These are phyloP conservation scores for Lanmaoa rubissima DNA, from an alignment of 768 basidiomycete genomes.

Conservation along the genomic window DNA sequence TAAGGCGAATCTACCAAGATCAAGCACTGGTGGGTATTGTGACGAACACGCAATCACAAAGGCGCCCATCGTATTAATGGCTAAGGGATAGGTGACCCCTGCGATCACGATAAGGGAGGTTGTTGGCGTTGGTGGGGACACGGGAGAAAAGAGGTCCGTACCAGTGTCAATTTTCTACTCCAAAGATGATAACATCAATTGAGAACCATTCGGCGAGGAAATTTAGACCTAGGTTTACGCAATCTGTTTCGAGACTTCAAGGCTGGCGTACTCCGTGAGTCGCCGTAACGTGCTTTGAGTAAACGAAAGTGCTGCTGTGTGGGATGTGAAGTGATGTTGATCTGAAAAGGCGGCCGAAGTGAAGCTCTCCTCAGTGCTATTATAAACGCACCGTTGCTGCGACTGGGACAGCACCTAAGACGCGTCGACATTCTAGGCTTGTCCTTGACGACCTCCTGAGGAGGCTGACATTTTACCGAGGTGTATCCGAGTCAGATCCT, in stretches of 20 bases:
- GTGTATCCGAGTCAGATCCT: background rate
- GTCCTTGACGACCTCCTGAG: background rate
- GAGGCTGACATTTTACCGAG: background rate
- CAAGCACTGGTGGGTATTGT: background rate
- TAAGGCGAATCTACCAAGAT: background rate
- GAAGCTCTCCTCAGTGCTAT: background rate
- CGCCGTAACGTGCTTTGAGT: background rate
- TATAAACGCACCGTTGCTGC: background rate
- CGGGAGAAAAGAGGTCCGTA: background rate
- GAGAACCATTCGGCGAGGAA: background rate
- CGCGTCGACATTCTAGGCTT: background rate
- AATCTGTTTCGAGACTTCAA: background rate
- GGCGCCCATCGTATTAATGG: background rate
- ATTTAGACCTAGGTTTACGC: background rate
- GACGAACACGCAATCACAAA: background rate
- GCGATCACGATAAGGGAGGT: background rate
- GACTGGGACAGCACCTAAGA: background rate
- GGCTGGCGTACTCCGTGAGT: background rate
- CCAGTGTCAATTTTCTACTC: background rate
- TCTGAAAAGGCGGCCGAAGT: background rate
- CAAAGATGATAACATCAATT: background rate
- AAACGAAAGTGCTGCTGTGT: background rate
- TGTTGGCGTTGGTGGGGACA: background rate
- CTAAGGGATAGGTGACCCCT: background rate
- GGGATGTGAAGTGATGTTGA: background rate